Evolutionary conservation across 2,329 filamentous ascomycete genomes (phyloP).

Genomic region (Kalaharituber pfeilii): DNA sequence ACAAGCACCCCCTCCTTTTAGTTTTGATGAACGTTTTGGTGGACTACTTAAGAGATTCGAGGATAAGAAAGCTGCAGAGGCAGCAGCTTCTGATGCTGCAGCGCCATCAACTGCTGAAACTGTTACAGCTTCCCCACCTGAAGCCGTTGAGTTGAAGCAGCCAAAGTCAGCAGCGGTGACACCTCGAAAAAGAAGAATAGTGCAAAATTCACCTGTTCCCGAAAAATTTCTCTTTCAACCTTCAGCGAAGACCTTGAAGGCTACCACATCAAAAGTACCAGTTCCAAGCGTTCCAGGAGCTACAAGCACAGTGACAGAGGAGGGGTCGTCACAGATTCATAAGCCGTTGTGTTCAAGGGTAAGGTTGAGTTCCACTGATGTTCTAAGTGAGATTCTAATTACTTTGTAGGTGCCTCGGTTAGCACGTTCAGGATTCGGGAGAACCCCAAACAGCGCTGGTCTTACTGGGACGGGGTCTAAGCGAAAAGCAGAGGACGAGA

Average conservation of each 20-base stretch:
- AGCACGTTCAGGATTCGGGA: too few species aligned
- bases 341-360: too few species aligned
- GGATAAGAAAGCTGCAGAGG: neutral
- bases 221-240: neutral
- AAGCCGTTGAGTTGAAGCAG: neutral
- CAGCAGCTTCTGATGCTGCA: neutral
- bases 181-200: neutral
- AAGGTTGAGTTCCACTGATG: too few species aligned
- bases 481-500: neutral
- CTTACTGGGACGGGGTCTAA: too few species aligned
- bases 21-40: neutral
- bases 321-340: too few species aligned
- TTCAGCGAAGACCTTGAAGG: too few species aligned
- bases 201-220: neutral
- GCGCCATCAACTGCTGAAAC: neutral
- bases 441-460: too few species aligned
- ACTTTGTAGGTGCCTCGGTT: too few species aligned
- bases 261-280: too few species aligned
- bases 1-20: neutral
- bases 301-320: too few species aligned
- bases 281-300: too few species aligned
- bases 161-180: neutral
- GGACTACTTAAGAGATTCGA: neutral
- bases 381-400: too few species aligned
- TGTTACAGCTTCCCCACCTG: neutral